Base-by-base conservation (phyloP, 345 rosid species). In the Eucalyptus urophylla region DNA sequence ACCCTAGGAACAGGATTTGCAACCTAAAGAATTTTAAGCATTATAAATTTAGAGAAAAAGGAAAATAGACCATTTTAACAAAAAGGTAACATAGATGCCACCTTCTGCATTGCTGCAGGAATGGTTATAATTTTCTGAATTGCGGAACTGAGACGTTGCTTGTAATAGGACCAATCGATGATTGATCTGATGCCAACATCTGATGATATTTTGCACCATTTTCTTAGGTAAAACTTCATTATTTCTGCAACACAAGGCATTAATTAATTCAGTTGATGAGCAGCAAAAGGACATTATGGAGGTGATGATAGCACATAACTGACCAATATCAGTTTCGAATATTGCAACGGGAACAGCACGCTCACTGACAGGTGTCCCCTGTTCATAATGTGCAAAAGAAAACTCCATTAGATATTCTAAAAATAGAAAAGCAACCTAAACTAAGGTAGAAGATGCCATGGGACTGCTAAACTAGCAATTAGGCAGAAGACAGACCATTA, bases 51-150 rank as follows among this genome's bases (percentile, higher is more conserved):
- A 90, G 80, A 67, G 76, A 49, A 88, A 47, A 58, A 85, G 53
- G 90, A 69, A 44, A 80, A 91, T 86, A 69, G 88, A 83, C 89
- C 40, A 87, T 44, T 83, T 31, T 37, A 87, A 45, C 25, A 89
- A 87, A 89, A 29, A 87, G 45, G 69, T 87, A 88, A 40, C 89
- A 88, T 80, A 25, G 83, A 87, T 37, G 81, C 87, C 91, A 97
- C 99, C 99, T 97, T 97, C 93, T 97, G 99, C 99, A 97, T 97
- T 89, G 99, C 99, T 76, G 99, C 99, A 94, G 99, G 99, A 91
- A 97, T 97, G 56, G 99, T 97, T 88, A 97, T 92, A 88, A 94
- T 96, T 90, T 97, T 97, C 92, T 97, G 99, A 92, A 97, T 93
- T 87, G 99, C 95, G 87, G 99, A 97, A 90, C 95, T 92, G 87